Conservation (phyloP, 1,139 yeast genomes). For the Hanseniaspora uvarum region DNA sequence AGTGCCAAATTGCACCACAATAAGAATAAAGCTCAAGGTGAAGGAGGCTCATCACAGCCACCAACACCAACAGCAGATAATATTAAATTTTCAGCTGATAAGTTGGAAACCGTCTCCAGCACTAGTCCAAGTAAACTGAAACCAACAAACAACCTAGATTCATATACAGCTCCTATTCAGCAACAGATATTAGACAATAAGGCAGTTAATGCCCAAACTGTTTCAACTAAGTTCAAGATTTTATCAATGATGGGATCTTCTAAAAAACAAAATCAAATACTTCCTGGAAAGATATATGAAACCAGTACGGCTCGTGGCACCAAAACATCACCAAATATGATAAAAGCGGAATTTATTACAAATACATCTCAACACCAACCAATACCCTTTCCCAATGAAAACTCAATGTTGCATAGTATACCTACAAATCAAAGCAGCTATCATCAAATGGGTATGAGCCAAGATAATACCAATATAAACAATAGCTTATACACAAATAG, state of each 20-base stretch:
- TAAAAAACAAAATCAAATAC: constrained; percentile 9
- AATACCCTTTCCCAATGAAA: constrained; percentile 15
- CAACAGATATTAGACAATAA: background rate
- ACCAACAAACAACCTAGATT: background rate
- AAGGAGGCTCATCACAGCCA: constrained; percentile 11
- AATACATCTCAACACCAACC: background rate
- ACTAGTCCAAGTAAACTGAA: background rate
- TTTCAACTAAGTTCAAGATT: constrained; percentile 9
- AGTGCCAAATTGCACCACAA: constrained; percentile 30
- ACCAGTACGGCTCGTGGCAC: background rate
- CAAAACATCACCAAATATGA: background rate
- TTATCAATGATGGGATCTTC: constrained; percentile 17
- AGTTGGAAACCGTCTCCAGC: background rate
- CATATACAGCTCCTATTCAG: background rate
- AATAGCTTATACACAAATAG: background rate
- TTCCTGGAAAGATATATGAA: constrained; percentile 1
- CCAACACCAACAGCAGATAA: constrained; percentile 12
- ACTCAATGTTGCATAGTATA: background rate
- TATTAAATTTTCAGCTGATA: background rate
- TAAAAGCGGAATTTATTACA: background rate
- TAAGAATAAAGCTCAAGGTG: constrained; percentile 21
- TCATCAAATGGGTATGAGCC: background rate
- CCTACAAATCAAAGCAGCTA: constrained; percentile 2
- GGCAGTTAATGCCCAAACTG: background rate
- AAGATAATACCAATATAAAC: background rate